Percentiles rank a stretch among this genome's conserved stretches.
These are phyloP conservation scores for Cytospora mali DNA, from an alignment of 2,329 filamentous ascomycete genomes.

Conservation along the genomic window DNA sequence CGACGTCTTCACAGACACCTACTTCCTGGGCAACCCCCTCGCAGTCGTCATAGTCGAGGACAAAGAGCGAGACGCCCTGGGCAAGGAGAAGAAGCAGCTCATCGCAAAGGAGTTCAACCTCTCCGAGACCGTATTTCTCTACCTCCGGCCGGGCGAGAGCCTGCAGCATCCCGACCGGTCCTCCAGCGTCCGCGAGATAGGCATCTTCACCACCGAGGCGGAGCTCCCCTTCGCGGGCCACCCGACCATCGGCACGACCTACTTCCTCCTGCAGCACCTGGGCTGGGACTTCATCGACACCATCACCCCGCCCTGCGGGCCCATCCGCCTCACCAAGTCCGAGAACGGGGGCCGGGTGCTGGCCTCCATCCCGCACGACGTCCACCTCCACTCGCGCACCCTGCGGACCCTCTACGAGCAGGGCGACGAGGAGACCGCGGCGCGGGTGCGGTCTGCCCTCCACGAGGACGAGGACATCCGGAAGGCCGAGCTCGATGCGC, in stretches of 20 bases:
- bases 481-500: slow-evolving; percentile 45
- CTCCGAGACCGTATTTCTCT: slow-evolving; percentile 65
- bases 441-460: slow-evolving; percentile 37
- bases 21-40: slow-evolving; percentile 61
- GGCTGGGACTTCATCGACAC: slow-evolving; percentile 41
- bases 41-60: slow-evolving; percentile 59
- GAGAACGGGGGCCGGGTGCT: slow-evolving; percentile 49
- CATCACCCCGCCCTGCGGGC: slow-evolving; percentile 59
- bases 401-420: slow-evolving; percentile 39
- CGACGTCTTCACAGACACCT: slow-evolving; percentile 59
- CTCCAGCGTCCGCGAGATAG: slow-evolving; percentile 47
- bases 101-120: slow-evolving; percentile 67
- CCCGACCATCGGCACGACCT: slow-evolving; percentile 60
- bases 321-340: slow-evolving; percentile 48
- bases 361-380: slow-evolving; percentile 68
- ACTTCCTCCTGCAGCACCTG: slow-evolving; percentile 46
- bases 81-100: slow-evolving; percentile 56
- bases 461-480: slow-evolving; percentile 36
- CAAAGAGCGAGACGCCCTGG: slow-evolving; percentile 41
- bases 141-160: slow-evolving; percentile 43
- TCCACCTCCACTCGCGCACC: slow-evolving; percentile 59
- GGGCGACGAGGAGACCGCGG: slow-evolving; percentile 32
- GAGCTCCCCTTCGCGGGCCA: slow-evolving; percentile 67
- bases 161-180: slow-evolving; percentile 30
- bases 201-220: slow-evolving; percentile 59